Percentiles rank a stretch among this genome's conserved stretches.
Evolutionary conservation across 2,329 filamentous ascomycete genomes (phyloP).

Genomic region (Aspergillus sp.): DNA sequence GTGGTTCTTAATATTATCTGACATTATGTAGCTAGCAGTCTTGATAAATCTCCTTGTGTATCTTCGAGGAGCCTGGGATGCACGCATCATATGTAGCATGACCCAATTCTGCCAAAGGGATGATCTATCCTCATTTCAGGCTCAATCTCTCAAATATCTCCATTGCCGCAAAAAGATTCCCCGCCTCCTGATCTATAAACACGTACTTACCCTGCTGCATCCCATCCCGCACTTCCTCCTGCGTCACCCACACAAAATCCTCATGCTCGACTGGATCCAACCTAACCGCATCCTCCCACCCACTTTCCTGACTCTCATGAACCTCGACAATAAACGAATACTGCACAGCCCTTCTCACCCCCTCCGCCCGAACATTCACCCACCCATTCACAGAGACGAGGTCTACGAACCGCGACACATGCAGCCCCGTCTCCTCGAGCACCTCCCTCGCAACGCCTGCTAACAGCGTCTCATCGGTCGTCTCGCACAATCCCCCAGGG

Average conservation of each 20-base stretch:
- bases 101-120: no score
- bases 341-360: slow-evolving; percentile 22
- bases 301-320: slow-evolving; percentile 11
- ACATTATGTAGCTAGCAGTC: no score
- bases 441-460: slow-evolving; percentile 48
- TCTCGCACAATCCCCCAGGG: slow-evolving; percentile 47
- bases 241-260: slow-evolving; percentile 31
- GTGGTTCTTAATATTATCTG: no score
- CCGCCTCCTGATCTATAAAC: slow-evolving; percentile 17
- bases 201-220: slow-evolving; percentile 12
- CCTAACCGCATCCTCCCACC: slow-evolving; percentile 20
- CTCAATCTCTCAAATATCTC: slow-evolving; percentile 2
- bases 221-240: slow-evolving; percentile 25
- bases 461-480: slow-evolving; percentile 43
- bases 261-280: slow-evolving; percentile 33
- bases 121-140: no score
- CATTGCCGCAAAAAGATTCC: slow-evolving; percentile 20
- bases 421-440: slow-evolving; percentile 49
- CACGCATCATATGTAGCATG: no score
- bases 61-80: no score
- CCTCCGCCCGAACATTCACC: slow-evolving; percentile 19
- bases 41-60: no score
- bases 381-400: slow-evolving; percentile 34
- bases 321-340: slow-evolving; percentile 36
- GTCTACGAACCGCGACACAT: slow-evolving; percentile 38